Base-by-base conservation (phyloP, 257 asterid species). In the Fraxinus cuspidata region DNA sequence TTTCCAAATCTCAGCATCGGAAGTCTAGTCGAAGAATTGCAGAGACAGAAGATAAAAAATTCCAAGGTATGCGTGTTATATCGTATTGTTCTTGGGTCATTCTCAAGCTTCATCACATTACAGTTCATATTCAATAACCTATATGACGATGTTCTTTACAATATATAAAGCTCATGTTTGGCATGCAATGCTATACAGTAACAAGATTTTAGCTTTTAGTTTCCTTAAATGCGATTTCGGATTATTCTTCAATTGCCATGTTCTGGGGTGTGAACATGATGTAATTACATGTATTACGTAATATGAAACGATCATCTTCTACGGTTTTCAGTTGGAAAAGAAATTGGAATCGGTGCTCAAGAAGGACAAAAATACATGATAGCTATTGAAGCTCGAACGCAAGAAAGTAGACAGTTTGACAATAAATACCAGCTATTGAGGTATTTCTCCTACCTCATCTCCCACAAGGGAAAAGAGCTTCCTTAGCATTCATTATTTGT, bases 11-110 rank as follows among this genome's bases (percentile, higher is more conserved):
- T 78, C 91, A 95, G 99, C 80, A 81, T 91, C 15, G 96, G 95
- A 79, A 87, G 92, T 76, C 76, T 88, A 83, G 96, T 87, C 51
- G 99, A 95, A 84, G 99, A 95, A 86, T 81, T 95, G 70, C 99
- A 91, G 78, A 86, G 89, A 80, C 88, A 85, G 76, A 95, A 87
- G 89, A 73, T 86, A 74, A 93, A 82, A 86, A 95, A 95, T 81
- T 63, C 83, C 63, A 92, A 89, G 99, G 99, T 92, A 64, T 66
- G 89, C 75, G 69, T 70, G 77, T 70, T 27, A 7, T 74, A 37
- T 77, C 28, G 47, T 44, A 71, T 25, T 65, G 10, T 70, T 64
- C 67, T 63, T 65, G 28, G 23, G 31, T 47, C 11, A 23, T 47
- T 35, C 13, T 76, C 58, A 5, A 71, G 6, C 4, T 63, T 42